Conservation (phyloP, 2,329 filamentous ascomycete genomes). For the Penicillium sp. region DNA sequence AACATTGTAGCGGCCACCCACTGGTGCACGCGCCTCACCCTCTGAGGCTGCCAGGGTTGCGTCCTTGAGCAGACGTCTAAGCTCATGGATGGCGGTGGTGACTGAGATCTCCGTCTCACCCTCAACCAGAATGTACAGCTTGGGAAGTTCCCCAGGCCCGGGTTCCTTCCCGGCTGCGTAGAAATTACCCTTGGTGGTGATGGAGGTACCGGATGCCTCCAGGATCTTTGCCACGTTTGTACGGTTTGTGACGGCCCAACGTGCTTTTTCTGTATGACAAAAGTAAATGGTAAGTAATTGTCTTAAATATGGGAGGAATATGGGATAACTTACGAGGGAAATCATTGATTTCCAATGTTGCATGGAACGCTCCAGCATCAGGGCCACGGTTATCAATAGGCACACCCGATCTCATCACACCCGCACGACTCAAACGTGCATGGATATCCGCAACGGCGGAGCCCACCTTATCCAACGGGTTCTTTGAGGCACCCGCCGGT, state of each 20-base stretch:
- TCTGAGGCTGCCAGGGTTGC: conserved; percentile 83
- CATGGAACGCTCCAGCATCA: conserved; percentile 91
- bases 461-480: conserved; percentile 73
- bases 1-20: conserved; percentile 77
- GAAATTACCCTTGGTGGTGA: conserved; percentile 92
- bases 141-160: conserved; percentile 65
- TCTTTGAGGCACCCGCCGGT: conserved; percentile 43
- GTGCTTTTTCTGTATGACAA: conserved; percentile 61
- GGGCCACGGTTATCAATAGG: conserved; percentile 98
- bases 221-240: conserved; percentile 98
- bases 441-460: conserved; percentile 90
- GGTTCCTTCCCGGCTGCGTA: conserved; percentile 77
- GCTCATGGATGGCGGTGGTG: conserved; percentile 77
- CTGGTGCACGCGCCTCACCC: conserved; percentile 69
- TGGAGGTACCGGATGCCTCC: conserved; percentile 86
- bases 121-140: conserved; percentile 94
- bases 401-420: conserved; percentile 80
- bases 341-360: conserved; percentile 96
- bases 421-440: conserved; percentile 76
- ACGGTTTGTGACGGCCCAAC: conserved; percentile 96
- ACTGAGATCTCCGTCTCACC: conserved; percentile 92
- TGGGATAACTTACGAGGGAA: conserved; percentile 60
- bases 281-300: conserved; percentile 7
- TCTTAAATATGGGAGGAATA: not conserved
- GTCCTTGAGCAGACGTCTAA: conserved; percentile 79